phyloP scores from a whole-genome alignment of 352 stramenopile genomes.

The Phytophthora hybrid region DNA sequence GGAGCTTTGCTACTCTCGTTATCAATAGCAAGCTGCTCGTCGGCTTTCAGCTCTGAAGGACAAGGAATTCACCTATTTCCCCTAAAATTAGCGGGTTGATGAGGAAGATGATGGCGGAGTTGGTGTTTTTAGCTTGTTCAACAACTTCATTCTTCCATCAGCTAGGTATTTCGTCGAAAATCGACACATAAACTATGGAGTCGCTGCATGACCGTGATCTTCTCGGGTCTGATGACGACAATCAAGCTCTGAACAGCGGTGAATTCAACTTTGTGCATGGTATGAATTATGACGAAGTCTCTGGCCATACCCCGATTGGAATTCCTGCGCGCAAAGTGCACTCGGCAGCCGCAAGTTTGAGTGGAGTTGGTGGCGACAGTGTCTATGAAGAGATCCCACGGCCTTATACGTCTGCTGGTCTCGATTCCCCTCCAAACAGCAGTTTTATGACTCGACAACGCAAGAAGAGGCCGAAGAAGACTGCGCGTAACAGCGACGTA shows the following conservation, averaged over 20 bases:
- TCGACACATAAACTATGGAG: slow-evolving; percentile 16
- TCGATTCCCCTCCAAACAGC: slow-evolving; percentile 9
- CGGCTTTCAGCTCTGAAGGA: background rate
- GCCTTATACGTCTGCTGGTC: slow-evolving; percentile 25
- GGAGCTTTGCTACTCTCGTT: background rate
- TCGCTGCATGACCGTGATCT: slow-evolving; percentile 7
- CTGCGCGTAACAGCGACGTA: background rate
- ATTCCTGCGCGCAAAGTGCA: slow-evolving; percentile 25
- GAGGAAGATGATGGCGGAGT: background rate
- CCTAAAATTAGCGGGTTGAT: slow-evolving; percentile 26
- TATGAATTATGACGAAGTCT: background rate
- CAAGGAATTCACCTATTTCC: background rate
- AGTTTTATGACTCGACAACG: background rate
- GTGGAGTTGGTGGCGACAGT: slow-evolving; percentile 1
- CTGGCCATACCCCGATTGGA: background rate
- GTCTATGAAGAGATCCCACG: slow-evolving; percentile 9
- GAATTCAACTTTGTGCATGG: background rate
- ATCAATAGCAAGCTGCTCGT: slow-evolving; percentile 2
- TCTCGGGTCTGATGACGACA: slow-evolving; percentile 8
- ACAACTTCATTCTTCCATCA: too few relatives aligned
- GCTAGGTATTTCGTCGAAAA: background rate
- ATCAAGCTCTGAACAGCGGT: slow-evolving; percentile 13
- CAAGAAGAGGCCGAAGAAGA: slow-evolving; percentile 27
- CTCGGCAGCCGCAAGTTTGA: slow-evolving; percentile 18
- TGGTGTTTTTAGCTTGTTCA: slow-evolving; percentile 17